These are phyloP conservation scores for Prunus campanulata DNA, from an alignment of 306 rosid species.

Conservation along the genomic window DNA sequence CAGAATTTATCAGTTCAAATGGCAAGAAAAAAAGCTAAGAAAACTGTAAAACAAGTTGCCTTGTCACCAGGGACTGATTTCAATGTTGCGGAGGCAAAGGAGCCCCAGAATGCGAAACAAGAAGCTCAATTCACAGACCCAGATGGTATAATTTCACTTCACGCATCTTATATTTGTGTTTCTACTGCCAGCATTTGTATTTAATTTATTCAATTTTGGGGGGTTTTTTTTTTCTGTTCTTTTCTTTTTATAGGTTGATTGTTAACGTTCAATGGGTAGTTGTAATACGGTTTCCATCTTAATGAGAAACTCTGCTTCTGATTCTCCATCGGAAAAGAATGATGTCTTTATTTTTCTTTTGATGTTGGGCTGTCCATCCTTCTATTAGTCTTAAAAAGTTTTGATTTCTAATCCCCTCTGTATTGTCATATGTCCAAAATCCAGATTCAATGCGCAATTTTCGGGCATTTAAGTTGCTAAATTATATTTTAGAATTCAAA, in stretches of 20 bases:
- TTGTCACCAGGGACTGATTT: slow-evolving; percentile 14
- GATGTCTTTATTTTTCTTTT: background rate
- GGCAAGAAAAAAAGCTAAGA: slow-evolving; percentile 54
- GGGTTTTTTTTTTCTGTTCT: background rate
- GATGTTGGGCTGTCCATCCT: background rate
- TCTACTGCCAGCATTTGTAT: background rate
- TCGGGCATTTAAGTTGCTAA: too few relatives aligned
- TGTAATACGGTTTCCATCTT: background rate
- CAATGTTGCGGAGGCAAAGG: slow-evolving; percentile 19
- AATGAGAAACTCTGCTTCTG: background rate
- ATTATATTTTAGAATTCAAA: background rate
- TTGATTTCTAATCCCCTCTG: background rate
- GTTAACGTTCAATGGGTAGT: background rate
- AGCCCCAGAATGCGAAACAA: slow-evolving; percentile 26
- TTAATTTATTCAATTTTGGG: background rate
- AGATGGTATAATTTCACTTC: slow-evolving; percentile 38
- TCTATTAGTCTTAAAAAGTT: background rate
- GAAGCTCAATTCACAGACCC: slow-evolving; percentile 41
- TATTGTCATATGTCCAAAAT: too few relatives aligned
- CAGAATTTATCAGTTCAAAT: slow-evolving; percentile 15
- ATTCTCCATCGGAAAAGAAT: background rate
- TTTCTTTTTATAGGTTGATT: background rate
- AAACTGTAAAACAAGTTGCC: slow-evolving; percentile 22
- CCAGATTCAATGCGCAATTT: too few relatives aligned
- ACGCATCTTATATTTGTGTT: background rate